phyloP scores from a whole-genome alignment of 345 rosid genomes.

The Aquilaria sinensis region DNA sequence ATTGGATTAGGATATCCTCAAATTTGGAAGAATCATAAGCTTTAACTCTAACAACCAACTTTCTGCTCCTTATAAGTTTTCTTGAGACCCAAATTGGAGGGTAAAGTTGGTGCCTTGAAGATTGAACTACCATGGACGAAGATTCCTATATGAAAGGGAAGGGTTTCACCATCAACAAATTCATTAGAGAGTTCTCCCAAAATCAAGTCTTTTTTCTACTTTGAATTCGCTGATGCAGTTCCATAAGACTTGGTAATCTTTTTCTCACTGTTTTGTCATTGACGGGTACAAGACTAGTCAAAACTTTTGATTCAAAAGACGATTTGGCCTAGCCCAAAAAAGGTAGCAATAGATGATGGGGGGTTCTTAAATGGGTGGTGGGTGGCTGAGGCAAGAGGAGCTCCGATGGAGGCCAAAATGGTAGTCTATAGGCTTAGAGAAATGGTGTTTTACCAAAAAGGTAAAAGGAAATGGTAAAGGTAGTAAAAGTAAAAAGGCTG shows the following conservation, averaged over 20 bases:
- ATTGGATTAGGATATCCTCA: conserved; percentile 28
- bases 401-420: too few species aligned
- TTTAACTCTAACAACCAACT: conserved; percentile 33
- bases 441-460: too few species aligned
- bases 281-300: neutral
- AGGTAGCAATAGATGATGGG: conserved; percentile 11
- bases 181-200: conserved; percentile 29
- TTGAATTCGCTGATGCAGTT: neutral
- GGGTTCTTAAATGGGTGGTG: conserved; percentile 15
- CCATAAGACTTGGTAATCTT: neutral
- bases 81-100: conserved; percentile 34
- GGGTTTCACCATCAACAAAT: conserved; percentile 43
- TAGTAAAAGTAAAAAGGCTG: too few species aligned
- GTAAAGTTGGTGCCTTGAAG: conserved; percentile 27
- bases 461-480: too few species aligned
- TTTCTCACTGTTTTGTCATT: conserved; percentile 6
- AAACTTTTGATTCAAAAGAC: neutral
- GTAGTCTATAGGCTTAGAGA: too few species aligned
- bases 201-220: neutral
- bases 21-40: conserved; percentile 58
- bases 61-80: conserved; percentile 22
- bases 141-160: conserved; percentile 28
- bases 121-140: conserved; percentile 16
- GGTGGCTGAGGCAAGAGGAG: too few species aligned
- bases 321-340: neutral